Base-by-base conservation (phyloP, 2,329 filamentous ascomycete species). In the Calonectria multiphialidica region DNA sequence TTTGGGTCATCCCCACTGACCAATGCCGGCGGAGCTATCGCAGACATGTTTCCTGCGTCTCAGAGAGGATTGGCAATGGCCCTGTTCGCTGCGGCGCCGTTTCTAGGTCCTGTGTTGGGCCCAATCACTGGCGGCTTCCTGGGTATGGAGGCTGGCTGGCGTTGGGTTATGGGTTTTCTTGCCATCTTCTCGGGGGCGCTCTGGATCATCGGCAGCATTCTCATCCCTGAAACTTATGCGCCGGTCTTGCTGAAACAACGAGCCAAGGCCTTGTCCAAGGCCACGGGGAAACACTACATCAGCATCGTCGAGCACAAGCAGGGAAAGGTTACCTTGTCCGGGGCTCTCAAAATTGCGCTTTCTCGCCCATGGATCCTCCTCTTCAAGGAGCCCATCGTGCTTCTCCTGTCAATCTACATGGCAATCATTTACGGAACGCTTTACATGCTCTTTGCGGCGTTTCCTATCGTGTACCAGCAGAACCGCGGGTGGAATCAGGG, bases 381-480 rank as follows among this genome's bases (percentile, higher is more conserved):
- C 25, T 62, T 62, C 37, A 62, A 62, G 57, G 57, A 62, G 12
- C 57, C 57, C 2, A 62, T 62, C 15, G 57, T 62, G 9, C 40
- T 62, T 44, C 37, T 62, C 4, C 21, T 62, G 10, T 62, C 57
- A 23, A 62, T 62, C 25, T 62, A 62, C 16, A 62, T 62, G 57
- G 57, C 57, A 33, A 62, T 62, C 16, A 62, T 62, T 7, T 62
- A 62, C n/a, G 57, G 57, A 62, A 62, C 57, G 13, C 16, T 62
- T 9, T 62, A 62, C 5, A 62, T 62, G 57, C 57, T 62, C 23
- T 62, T 62, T 33, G 57, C 57, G 2, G 57, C 57, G 8, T 45
- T 62, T 30, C 57, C 57, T 9, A 62, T 62, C 15, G 57, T 62
- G 12, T 62, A 62, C 45, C 57, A 62, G 18, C 37, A 62, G 21